Evolutionary conservation across 2,329 filamentous ascomycete species (phyloP).

Genomic region (Chaetomium olivaceum): DNA sequence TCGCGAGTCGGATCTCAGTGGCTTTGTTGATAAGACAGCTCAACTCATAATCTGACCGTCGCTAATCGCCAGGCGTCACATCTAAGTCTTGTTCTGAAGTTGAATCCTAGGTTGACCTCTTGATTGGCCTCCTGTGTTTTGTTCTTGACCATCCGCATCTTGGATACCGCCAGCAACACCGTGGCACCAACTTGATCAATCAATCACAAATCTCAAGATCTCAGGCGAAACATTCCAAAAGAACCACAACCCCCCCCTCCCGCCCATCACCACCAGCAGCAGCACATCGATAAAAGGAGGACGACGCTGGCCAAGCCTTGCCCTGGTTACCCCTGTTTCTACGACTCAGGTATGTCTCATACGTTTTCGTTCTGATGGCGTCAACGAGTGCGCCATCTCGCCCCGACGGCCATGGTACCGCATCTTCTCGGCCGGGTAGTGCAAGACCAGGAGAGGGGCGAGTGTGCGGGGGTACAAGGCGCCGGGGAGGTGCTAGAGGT

Average conservation of each 20-base stretch:
- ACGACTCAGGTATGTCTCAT: conserved; percentile 26
- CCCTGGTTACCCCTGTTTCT: conserved; percentile 1
- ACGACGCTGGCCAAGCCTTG: background rate
- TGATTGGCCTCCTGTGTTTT: background rate
- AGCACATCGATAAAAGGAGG: background rate
- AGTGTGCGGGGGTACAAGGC: conserved; percentile 9
- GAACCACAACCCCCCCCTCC: background rate
- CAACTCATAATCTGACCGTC: background rate
- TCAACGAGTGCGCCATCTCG: conserved; percentile 11
- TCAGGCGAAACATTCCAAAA: background rate
- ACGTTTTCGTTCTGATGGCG: conserved; percentile 6
- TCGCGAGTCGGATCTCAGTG: background rate
- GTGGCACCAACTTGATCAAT: background rate
- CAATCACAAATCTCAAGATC: background rate
- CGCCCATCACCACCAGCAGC: too few relatives aligned
- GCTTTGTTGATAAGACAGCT: background rate
- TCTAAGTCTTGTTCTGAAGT: background rate
- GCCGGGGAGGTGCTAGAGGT: background rate
- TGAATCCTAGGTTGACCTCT: background rate
- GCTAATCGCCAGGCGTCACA: background rate
- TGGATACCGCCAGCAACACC: background rate
- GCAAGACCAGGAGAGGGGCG: conserved; percentile 12
- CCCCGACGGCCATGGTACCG: conserved; percentile 7
- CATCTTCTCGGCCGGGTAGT: conserved; percentile 18
- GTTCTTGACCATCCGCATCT: background rate